phyloP scores from a whole-genome alignment of 2,329 filamentous ascomycete species.

The Ceratocystis cacaofunesta region DNA sequence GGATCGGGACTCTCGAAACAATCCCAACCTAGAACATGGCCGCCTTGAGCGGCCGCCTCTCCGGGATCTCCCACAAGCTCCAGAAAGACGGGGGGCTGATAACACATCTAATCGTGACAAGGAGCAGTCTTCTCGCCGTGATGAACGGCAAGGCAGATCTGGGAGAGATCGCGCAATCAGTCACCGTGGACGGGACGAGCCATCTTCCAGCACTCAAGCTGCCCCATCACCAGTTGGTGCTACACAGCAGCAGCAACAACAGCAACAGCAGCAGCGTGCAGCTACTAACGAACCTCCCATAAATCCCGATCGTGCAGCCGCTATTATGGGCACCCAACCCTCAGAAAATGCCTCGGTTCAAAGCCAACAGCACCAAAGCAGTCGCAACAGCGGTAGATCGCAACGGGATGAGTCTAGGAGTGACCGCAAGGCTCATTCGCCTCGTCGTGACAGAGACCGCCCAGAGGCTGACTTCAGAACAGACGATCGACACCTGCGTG shows the following conservation, averaged over 20 bases:
- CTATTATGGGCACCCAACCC: conserved; percentile 25
- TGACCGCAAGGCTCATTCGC: conserved; percentile 11
- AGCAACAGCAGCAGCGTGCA: conserved; percentile 2
- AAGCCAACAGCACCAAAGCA: background rate
- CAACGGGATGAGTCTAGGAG: conserved; percentile 9
- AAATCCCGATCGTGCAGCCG: conserved; percentile 40
- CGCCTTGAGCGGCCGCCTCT: conserved; percentile 18
- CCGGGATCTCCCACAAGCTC: conserved; percentile 30
- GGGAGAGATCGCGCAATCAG: conserved; percentile 20
- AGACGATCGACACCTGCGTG: conserved; percentile 13
- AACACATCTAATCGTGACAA: conserved; percentile 7
- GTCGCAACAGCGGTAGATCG: background rate
- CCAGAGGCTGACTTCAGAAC: conserved; percentile 1
- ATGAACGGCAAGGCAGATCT: conserved; percentile 19
- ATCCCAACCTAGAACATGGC: conserved; percentile 11
- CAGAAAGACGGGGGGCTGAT: conserved; percentile 31
- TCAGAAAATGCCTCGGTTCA: background rate
- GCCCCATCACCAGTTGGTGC: conserved; percentile 19
- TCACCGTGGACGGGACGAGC: conserved; percentile 19
- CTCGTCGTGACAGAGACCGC: conserved; percentile 11
- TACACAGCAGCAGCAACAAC: conserved; percentile 23
- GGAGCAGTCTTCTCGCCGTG: conserved; percentile 11
- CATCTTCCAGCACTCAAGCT: background rate
- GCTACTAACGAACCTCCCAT: conserved; percentile 32
- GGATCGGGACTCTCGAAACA: conserved; percentile 13